Base-by-base conservation (phyloP, 495 filamentous ascomycete genomes). In the Neurospora sp. region DNA sequence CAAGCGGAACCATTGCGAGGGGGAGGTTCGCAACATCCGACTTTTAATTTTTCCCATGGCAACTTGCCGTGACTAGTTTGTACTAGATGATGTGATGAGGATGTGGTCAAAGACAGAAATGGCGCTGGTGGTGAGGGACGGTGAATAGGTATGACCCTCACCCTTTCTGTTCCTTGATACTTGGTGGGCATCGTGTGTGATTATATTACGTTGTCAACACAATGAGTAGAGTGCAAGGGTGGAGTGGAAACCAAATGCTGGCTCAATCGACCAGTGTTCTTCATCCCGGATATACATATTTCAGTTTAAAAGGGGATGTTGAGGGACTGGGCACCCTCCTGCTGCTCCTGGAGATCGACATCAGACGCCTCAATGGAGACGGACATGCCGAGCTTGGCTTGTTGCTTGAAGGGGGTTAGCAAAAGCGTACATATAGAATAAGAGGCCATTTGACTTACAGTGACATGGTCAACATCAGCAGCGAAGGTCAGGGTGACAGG, bases 401-500 rank as follows among this genome's bases (percentile, higher is more conserved):
- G 86, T 92, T 97, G 93, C 96, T 98, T 82, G 72, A 66, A 72
- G 20, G 8, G 46, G 39, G 74, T 82, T 74, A 84, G 78, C 66
- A 42, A 38, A 4, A 11, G 4, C 8, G 23, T 69, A 69, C 39
- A 48, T 20, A 35, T 70, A 39, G 11, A 40, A 20, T 35, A 16
- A 7, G 5, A 73, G 71, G 18, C 39, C 18, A 7, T 18, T 69
- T 69, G 38, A 83, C 92, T 82, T 89, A 98, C 96, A 88, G 96
- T 96, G 76, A 88, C 86, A 82, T 98, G 96, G 84, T 99, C 96
- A 79, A 99, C 94, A 82, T 99, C 96, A 76, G 94, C 96, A 59
- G 95, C 92, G 83, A 99, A 98, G 44, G 94, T 95, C 82, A 99
- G 88, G 76, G 89, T 90, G 73, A 99, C 93, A 69, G 93, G 90